Evolutionary conservation across 495 filamentous ascomycete species (phyloP), one percentile per base, ranked within the genome.

Genomic region (Neurospora sp.): DNA sequence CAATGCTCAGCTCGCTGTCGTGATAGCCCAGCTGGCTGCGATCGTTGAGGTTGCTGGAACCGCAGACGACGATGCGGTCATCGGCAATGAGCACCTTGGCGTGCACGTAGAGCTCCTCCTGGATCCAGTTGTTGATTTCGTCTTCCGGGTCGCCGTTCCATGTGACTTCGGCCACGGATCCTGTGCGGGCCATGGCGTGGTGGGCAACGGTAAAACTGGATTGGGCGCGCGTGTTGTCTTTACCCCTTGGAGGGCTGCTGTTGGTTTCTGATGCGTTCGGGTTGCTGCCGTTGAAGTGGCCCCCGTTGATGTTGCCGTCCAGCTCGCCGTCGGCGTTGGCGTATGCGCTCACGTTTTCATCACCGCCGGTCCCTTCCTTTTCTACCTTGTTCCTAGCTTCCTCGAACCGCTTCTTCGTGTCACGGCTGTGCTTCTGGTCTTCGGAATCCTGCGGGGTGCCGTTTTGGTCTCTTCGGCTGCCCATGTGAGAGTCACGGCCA

Each of bases 71-170:
- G 44, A 92, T 86, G 44, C 88, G 86, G 78, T 97, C 93, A 77
- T 97, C 94, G 16, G 90, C 92, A 75, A 97, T 97, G 73, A 93
- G 86, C 40, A 96, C 85, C 82, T 98, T 98, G 46, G 89, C 92
- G 78, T 99, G 95, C 44, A 97, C 88, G 76, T 98, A 99, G 1
- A 98, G 86, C 84, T 99, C 94, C 79, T 99, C 95, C 78, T 97
- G 94, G 69, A 97, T 89, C 83, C 97, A 93, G 76, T 96, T 93
- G 35, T 91, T 88, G 75, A 92, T 90, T 77, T 98, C 95, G 16
- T 86, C 86, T 73, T 94, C 87, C 1, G 79, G 73, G 0, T 88
- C 83, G 3, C 90, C 91, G 8, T 93, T 87, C 92, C 92, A 97
- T 5, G 79, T 66, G 77, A 94, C 92, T 11, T 93, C 89, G 1